Evolutionary conservation across 495 filamentous ascomycete genomes (phyloP).

Genomic region (Xylaria curta): DNA sequence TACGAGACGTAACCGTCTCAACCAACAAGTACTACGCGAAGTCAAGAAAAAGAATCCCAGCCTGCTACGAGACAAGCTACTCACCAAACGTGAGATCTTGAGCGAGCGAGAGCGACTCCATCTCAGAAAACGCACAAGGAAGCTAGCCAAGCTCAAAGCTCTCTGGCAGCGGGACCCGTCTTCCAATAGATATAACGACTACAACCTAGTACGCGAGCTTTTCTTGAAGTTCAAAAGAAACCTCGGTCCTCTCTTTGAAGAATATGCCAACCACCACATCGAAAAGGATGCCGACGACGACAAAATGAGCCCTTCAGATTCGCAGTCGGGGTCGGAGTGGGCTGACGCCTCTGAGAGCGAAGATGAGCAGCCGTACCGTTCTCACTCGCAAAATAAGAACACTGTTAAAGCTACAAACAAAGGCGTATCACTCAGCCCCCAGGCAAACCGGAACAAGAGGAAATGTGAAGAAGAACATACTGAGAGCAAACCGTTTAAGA

Average conservation of each 20-base stretch:
- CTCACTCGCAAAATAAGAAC: background rate
- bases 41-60: background rate
- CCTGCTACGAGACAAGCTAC: conserved; percentile 7
- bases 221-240: conserved; percentile 20
- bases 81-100: conserved; percentile 4
- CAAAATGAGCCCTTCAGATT: background rate
- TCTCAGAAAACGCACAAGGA: conserved; percentile 3
- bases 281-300: background rate
- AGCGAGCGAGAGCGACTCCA: conserved; percentile 8
- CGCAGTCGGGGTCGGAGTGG: background rate
- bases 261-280: background rate
- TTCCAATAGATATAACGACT: background rate
- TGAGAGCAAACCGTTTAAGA: background rate
- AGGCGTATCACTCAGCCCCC: background rate
- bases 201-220: conserved; percentile 22
- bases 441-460: background rate
- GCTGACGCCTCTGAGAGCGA: background rate
- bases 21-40: conserved; percentile 20
- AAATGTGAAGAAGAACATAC: background rate
- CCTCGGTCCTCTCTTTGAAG: conserved; percentile 21
- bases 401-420: background rate
- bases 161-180: conserved; percentile 11
- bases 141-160: conserved; percentile 19
- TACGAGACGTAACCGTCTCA: conserved; percentile 19
- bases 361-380: background rate